Base-by-base conservation (phyloP, 306 rosid genomes). In the Trichosanthes truncata region DNA sequence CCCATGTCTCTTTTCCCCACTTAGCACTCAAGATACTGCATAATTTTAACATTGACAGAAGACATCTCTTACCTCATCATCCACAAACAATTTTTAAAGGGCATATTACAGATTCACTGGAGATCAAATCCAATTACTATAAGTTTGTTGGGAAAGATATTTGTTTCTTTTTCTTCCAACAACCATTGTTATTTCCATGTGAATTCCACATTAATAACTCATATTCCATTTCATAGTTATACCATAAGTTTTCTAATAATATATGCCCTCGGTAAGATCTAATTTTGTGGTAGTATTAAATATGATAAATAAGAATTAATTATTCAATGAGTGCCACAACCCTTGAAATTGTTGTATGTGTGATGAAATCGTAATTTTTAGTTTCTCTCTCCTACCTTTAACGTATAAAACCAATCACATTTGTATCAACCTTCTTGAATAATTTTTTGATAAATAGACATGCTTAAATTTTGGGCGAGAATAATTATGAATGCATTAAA, bases 21-120 rank as follows among this genome's bases (percentile, higher is more conserved):
- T 23, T 5, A 20, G 0, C 53, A 69, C 52, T 40, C 52, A 69
- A 69, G 9, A 12, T 69, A 12, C 35, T 43, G 3, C 74, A 68
- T 40, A 68, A 40, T 20, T n/a, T 40, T 8, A 68, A 40, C 49
- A 10, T 40, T 68, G 17, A 68, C 52, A 38, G 8, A 20, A 40
- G 40, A 41, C 40, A 68, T 68, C n/a, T 69, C 55, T 45, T 20
- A 69, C 76, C 52, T 41, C 76, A 68, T 68, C 75, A 68, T 41
- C 75, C 75, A 68, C 33, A 67, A 67, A 40, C n/a, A 10, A 69
- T 41, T 69, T 40, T n/a, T 10, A 21, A 10, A 41, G 4, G 0
- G 5, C 4, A 38, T 66, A 36, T 20, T 43, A 35, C 73, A 1
- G 25, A 66, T 66, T 66, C 48, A 9, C 17, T 36, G 0, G 0